phyloP scores from a whole-genome alignment of 176 grass and related monocot species.

The Areca catechu region DNA sequence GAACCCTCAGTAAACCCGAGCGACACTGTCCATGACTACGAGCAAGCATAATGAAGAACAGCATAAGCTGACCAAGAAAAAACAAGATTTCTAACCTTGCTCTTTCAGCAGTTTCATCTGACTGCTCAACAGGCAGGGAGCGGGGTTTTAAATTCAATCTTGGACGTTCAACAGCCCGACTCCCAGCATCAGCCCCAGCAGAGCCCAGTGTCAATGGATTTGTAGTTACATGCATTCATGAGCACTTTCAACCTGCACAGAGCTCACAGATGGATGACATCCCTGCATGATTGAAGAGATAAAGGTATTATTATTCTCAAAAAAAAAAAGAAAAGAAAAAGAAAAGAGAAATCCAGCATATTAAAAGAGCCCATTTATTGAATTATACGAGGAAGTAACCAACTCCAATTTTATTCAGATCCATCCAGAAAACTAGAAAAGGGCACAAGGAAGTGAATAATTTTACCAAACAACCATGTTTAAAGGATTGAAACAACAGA shows the following conservation, averaged over 20 bases:
- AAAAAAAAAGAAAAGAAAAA: constrained; percentile 3
- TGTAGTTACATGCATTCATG: constrained; percentile 39
- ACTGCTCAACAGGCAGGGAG: constrained; percentile 28
- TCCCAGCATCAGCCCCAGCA: constrained; percentile 32
- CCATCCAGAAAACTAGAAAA: too few relatives aligned
- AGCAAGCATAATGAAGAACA: not conserved
- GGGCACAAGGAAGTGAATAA: too few relatives aligned
- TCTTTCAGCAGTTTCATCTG: constrained; percentile 46
- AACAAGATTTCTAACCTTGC: constrained; percentile 39
- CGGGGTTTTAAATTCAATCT: constrained; percentile 78
- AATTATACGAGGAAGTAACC: not conserved
- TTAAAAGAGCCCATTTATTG: not conserved
- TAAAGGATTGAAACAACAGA: not conserved
- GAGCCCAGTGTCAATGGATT: constrained; percentile 29
- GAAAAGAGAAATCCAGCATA: constrained; percentile 1
- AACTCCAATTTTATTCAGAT: too few relatives aligned
- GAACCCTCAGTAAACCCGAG: too few relatives aligned
- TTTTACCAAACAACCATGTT: not conserved
- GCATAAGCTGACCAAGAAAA: not conserved
- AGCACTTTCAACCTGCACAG: constrained; percentile 29
- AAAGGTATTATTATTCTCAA: constrained; percentile 10
- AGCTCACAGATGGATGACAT: constrained; percentile 17
- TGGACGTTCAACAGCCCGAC: constrained; percentile 36
- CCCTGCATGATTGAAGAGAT: constrained; percentile 27
- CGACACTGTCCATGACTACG: not conserved